Evolutionary conservation across 768 basidiomycete species (phyloP), one percentile per base, ranked within the genome.

Genomic region (Glaciozyma martinii): DNA sequence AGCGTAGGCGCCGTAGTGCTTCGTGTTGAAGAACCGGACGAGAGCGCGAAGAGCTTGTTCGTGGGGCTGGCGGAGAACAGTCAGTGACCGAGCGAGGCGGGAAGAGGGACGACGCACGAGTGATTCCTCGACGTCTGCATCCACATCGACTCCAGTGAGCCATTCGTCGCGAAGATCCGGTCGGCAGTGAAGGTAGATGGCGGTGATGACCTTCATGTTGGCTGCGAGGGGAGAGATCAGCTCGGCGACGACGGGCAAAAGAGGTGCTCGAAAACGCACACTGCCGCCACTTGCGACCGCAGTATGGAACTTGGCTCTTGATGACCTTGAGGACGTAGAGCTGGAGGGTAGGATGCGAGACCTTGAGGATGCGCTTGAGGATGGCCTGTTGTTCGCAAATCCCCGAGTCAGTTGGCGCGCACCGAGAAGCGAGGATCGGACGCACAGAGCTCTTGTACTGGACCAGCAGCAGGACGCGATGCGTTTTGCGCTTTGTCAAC

Each of bases 121-220:
- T 37, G 94, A 77, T 63, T 78, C 91, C 72, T 94, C 94, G n/a
- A 85, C 80, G 59, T 86, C 87, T 68, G 89, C 89, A 68, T 98
- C 94, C 15, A 89, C 85, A 75, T 98, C 94, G 19, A 85, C 85
- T 1, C 90, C 90, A 18, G 91, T 88, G 49, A 99, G 81, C 95
- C 95, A 99, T 74, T 98, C 95, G 76, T 99, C 95, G 25, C 94
- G 83, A 49, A 99, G 81, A 74, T 98, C 94, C 12, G 95, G 95
- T 60, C 95, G 83, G 75, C 93, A 97, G 74, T 97, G 95, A 63
- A 98, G 80, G 76, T 99, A 99, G 70, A 99, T 97, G 23, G 93
- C 86, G 13, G 95, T 99, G 71, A 99, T 98, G 62, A 98, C 89
- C 78, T 99, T 98, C 95, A 99, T 99, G 76, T 98, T 99, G 27